Base-by-base conservation (phyloP, 805 yeast genomes). In the Ogataea pilisensis region DNA sequence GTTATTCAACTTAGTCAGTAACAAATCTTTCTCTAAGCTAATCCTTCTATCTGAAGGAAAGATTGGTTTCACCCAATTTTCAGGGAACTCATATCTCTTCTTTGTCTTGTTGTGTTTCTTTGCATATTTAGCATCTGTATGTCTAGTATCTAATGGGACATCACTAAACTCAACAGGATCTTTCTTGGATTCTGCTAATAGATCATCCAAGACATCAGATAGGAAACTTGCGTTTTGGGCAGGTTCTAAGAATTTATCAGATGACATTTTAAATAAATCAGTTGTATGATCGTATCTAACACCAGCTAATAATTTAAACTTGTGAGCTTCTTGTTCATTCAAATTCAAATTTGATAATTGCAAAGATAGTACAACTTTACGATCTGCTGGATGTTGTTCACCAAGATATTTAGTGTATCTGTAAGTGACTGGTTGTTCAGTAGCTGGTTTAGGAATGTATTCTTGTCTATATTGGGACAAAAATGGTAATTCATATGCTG, bases 401-500 rank as follows among this genome's bases (percentile, higher is more conserved):
- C 91, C 90, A 13, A 82, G 58, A 55, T 80, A 85, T 31, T 84
- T 79, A 14, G 85, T 78, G 66, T 81, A 90, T 51, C 80, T 77
- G 56, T 84, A 85, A 29, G 69, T 68, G 31, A 89, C 67, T 5
- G 89, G 88, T 8, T 70, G 61, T 21, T 69, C 66, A 14, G 54
- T 57, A 9, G 51, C 50, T 5, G 70, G 50, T 12, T 69, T 69
- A 17, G 82, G 82, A 26, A 55, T 60, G 66, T 85, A 90, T 44
- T 71, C 73, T 62, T 83, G 79, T 51, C 91, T 82, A 59, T 73
- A 85, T 61, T 87, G 80, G 31, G 82, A 80, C 48, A 93, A 71
- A 41, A 79, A 74, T 6, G 99, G 99, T 71, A 91, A 74, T 60
- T 91, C 98, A 65, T 83, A 91, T 0, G 97, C 96, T 9, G 95